Percentiles rank a stretch among this genome's conserved stretches.
phyloP scores from a whole-genome alignment of 1,139 yeast species.

The Dujonia santamariae region DNA sequence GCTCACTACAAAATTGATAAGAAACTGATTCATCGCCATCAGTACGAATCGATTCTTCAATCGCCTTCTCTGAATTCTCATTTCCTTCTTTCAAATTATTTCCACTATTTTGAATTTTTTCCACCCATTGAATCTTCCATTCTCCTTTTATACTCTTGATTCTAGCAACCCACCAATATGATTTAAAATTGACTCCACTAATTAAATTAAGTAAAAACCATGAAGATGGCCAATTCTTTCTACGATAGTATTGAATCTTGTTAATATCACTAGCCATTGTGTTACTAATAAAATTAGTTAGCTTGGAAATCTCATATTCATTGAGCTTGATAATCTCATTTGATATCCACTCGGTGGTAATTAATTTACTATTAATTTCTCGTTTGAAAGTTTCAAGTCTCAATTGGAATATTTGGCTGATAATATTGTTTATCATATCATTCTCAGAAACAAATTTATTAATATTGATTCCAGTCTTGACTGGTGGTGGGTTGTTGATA shows the following conservation, averaged over 20 bases:
- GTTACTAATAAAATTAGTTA: conserved; percentile 9
- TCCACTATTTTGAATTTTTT: conserved; percentile 16
- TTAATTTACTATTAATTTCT: conserved; percentile 51
- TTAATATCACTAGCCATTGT: conserved; percentile 5
- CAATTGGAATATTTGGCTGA: conserved; percentile 40
- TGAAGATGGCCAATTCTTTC: conserved; percentile 69
- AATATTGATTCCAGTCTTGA: conserved; percentile 7
- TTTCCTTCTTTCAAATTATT: conserved; percentile 1
- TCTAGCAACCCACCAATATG: conserved; percentile 65
- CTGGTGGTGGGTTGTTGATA: conserved; percentile 29
- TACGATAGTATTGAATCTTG: conserved; percentile 51
- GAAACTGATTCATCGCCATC: conserved; percentile 27
- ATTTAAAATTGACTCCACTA: conserved; percentile 42
- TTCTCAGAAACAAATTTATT: conserved; percentile 26
- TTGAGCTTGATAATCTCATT: conserved; percentile 52
- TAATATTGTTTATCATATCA: conserved; percentile 30
- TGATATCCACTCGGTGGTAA: conserved; percentile 66
- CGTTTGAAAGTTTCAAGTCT: conserved; percentile 53
- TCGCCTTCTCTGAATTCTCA: neutral
- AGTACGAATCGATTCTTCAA: conserved; percentile 10
- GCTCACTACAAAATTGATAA: conserved; percentile 46
- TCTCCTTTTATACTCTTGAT: conserved; percentile 58
- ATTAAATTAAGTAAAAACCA: conserved; percentile 60
- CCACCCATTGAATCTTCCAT: conserved; percentile 59
- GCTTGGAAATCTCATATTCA: conserved; percentile 31